Conservation (phyloP, 768 basidiomycete species). For the Leucocoprinus sp. region DNA sequence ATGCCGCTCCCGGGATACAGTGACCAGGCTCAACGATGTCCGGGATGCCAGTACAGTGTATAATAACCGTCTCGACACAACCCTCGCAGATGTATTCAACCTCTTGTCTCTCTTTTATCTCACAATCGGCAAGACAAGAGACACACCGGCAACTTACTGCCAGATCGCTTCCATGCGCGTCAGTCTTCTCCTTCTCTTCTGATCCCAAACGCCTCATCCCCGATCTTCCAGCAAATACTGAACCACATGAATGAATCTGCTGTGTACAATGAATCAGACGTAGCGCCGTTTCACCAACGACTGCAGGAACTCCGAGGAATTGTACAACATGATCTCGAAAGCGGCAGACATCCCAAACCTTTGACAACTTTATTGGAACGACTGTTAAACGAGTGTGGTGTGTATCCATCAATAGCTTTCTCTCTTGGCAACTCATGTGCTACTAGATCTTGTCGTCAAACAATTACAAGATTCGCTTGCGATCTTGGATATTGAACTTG, state of each 20-base stretch:
- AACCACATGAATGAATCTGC: constrained; percentile 95
- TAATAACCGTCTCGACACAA: constrained; percentile 91
- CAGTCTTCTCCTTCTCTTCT: constrained; percentile 29
- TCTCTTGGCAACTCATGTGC: background rate
- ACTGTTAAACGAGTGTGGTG: constrained; percentile 89
- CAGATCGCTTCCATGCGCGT: constrained; percentile 96
- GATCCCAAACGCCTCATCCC: constrained; percentile 11
- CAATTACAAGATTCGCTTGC: constrained; percentile 80
- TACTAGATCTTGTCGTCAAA: constrained; percentile 50
- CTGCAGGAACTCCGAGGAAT: constrained; percentile 78
- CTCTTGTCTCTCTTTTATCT: constrained; percentile 95
- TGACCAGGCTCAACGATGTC: constrained; percentile 87
- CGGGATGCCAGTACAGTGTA: constrained; percentile 68
- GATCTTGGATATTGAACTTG: constrained; percentile 82
- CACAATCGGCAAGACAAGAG: constrained; percentile 92
- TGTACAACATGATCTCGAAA: constrained; percentile 73
- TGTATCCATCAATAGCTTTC: constrained; percentile 22
- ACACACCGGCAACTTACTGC: constrained; percentile 91
- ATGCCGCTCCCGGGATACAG: constrained; percentile 26
- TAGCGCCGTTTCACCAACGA: constrained; percentile 80
- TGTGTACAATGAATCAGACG: constrained; percentile 87
- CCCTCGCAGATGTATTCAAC: constrained; percentile 92
- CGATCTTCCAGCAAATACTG: constrained; percentile 69
- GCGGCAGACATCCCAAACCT: constrained; percentile 76
- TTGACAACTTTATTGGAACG: constrained; percentile 85